Conservation (phyloP, 164 flowering plant species). For the Akebia trifoliata region DNA sequence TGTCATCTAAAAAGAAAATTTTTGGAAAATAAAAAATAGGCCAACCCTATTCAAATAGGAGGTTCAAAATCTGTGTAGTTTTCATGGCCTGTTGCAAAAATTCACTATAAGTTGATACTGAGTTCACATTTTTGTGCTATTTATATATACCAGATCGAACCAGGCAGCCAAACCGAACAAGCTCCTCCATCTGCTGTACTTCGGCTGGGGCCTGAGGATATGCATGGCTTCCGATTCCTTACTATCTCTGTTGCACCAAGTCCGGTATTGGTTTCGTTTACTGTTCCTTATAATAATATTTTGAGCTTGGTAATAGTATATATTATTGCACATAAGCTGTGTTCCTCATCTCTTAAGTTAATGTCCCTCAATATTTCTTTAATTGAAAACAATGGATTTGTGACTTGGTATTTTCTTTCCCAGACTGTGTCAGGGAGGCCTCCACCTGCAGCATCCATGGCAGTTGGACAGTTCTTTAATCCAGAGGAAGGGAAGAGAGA, state of each 20-base stretch:
- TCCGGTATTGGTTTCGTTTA: constrained; percentile 50
- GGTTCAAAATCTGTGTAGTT: no score
- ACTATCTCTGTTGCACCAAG: constrained; percentile 96
- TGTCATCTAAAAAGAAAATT: no score
- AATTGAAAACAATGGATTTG: neutral
- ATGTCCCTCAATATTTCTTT: neutral
- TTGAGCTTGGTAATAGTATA: neutral
- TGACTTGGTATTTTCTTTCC: constrained; percentile 23
- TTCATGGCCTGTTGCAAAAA: no score
- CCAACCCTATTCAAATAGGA: no score
- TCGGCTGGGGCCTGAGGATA: constrained; percentile 57
- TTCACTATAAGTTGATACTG: no score
- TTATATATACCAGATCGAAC: constrained; percentile 64
- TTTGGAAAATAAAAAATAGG: no score
- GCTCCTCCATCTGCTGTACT: constrained; percentile 89
- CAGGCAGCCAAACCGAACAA: constrained; percentile 98
- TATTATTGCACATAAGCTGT: neutral
- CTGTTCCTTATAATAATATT: neutral
- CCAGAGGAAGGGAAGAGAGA: constrained; percentile 62
- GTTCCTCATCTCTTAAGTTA: neutral
- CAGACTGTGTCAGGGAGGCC: constrained; percentile 96
- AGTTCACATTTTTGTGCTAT: neutral
- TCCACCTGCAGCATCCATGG: constrained; percentile 98
- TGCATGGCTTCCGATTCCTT: constrained; percentile 84
- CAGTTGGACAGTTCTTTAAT: constrained; percentile 96